Evolutionary conservation across 495 filamentous ascomycete genomes (phyloP).

Genomic region (Terfezia claveryi): DNA sequence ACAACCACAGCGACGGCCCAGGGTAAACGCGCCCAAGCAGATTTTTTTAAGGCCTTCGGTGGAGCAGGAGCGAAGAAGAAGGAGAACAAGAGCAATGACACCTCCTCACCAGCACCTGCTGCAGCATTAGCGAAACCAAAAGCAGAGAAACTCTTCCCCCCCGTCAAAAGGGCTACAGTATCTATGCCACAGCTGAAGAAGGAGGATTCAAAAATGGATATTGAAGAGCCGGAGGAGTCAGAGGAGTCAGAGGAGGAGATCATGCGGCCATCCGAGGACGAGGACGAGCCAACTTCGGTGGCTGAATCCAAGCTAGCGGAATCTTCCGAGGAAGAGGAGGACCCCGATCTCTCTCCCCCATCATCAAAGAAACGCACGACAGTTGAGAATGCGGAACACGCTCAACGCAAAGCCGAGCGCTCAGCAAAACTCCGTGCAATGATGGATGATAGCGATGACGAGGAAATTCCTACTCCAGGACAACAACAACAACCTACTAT

Average conservation of each 20-base stretch:
- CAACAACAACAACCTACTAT: constrained; percentile 5
- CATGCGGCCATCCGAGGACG: not conserved
- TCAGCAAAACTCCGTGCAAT: constrained; percentile 19
- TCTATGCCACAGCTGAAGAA: constrained; percentile 26
- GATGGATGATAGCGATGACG: constrained; percentile 1
- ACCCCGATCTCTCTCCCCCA: constrained; percentile 25
- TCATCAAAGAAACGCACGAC: constrained; percentile 8
- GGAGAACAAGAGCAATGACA: constrained; percentile 11
- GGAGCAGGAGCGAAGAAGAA: constrained; percentile 5
- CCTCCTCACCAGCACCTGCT: constrained; percentile 3
- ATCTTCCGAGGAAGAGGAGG: constrained; percentile 49
- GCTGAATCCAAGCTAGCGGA: constrained; percentile 37
- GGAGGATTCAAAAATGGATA: constrained; percentile 20
- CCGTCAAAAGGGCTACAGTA: constrained; percentile 23
- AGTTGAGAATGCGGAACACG: not conserved
- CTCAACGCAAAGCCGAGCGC: constrained; percentile 24
- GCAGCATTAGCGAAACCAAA: constrained; percentile 6
- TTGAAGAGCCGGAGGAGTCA: constrained; percentile 21
- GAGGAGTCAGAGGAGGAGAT: not conserved
- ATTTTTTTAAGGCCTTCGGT: constrained; percentile 13
- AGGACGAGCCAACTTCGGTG: not conserved
- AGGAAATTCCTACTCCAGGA: constrained; percentile 4
- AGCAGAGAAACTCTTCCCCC: constrained; percentile 15
- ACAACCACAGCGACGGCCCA: constrained; percentile 9
- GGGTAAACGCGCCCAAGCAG: constrained; percentile 8